Conservation (phyloP, 2,329 filamentous ascomycete species). For the Seiridium cupressi region DNA sequence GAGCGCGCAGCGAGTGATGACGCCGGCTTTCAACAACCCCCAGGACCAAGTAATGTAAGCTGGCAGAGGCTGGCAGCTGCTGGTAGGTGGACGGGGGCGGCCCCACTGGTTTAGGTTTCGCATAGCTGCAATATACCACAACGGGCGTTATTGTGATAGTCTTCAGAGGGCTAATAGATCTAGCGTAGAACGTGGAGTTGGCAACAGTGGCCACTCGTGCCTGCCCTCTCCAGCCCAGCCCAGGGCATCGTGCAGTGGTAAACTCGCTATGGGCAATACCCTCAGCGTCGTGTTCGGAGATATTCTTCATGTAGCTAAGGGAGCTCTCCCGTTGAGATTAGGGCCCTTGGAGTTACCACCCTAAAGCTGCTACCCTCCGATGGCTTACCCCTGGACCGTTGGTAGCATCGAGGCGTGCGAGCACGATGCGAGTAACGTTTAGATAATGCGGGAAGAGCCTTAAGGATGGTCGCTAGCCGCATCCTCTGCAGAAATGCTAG, state of each 20-base stretch:
- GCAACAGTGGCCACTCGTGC: too few relatives aligned
- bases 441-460: constrained; percentile 10
- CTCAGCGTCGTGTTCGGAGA: constrained; percentile 10
- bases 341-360: background rate
- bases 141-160: too few relatives aligned
- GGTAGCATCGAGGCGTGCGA: constrained; percentile 1
- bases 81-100: too few relatives aligned
- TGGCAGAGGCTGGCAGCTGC: too few relatives aligned
- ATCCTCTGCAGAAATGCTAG: constrained; percentile 1
- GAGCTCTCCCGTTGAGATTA: constrained; percentile 1
- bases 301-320: constrained; percentile 9
- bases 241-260: background rate
- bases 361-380: background rate
- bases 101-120: too few relatives aligned
- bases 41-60: too few relatives aligned
- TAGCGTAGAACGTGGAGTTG: too few relatives aligned
- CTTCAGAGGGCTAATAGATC: too few relatives aligned
- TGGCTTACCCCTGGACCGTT: background rate
- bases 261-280: background rate
- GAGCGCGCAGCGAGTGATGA: too few relatives aligned
- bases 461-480: constrained; percentile 6
- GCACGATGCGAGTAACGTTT: constrained; percentile 8
- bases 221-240: background rate
- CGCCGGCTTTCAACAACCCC: too few relatives aligned
- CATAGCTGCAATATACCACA: too few relatives aligned